Evolutionary conservation across 192 early-diverging fungal species (phyloP).

Genomic region (Coemansia sp.): DNA sequence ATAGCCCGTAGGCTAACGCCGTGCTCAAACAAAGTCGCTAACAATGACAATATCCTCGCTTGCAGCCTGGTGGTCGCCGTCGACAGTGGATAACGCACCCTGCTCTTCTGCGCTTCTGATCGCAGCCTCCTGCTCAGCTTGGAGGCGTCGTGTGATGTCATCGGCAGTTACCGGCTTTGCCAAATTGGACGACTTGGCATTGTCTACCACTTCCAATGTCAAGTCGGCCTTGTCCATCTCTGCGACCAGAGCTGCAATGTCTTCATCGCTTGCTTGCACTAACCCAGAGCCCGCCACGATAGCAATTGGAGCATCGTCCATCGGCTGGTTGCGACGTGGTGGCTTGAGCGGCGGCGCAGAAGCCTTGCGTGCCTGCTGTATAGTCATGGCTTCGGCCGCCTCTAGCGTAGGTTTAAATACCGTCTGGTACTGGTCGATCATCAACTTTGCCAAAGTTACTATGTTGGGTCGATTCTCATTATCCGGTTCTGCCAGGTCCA

Average conservation of each 20-base stretch:
- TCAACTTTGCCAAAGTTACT: slow-evolving; percentile 43
- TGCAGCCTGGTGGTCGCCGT: slow-evolving; percentile 1
- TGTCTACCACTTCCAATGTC: neutral
- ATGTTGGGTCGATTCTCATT: slow-evolving; percentile 50
- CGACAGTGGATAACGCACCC: neutral
- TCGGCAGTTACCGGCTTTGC: slow-evolving; percentile 36
- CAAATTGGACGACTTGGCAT: neutral
- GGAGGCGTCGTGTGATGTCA: slow-evolving; percentile 43
- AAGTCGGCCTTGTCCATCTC: slow-evolving; percentile 26
- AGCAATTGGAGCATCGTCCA: neutral
- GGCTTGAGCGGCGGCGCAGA: slow-evolving; percentile 35
- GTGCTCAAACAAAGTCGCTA: slow-evolving; percentile 8
- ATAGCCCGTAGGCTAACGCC: neutral
- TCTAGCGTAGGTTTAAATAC: slow-evolving; percentile 53
- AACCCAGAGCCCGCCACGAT: neutral
- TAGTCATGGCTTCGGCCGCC: slow-evolving; percentile 45
- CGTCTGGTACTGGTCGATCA: slow-evolving; percentile 54
- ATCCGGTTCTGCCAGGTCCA: slow-evolving; percentile 21
- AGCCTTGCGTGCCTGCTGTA: slow-evolving; percentile 16
- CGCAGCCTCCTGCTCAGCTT: slow-evolving; percentile 40
- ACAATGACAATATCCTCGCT: slow-evolving; percentile 35
- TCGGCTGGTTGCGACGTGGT: slow-evolving; percentile 21
- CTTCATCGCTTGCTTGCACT: slow-evolving; percentile 47
- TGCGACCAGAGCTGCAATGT: slow-evolving; percentile 46
- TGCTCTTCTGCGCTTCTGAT: slow-evolving; percentile 12